Evolutionary conservation across 805 yeast genomes (phyloP), one percentile per base, ranked within the genome.

Genomic region (Jamesozyma gamospora): DNA sequence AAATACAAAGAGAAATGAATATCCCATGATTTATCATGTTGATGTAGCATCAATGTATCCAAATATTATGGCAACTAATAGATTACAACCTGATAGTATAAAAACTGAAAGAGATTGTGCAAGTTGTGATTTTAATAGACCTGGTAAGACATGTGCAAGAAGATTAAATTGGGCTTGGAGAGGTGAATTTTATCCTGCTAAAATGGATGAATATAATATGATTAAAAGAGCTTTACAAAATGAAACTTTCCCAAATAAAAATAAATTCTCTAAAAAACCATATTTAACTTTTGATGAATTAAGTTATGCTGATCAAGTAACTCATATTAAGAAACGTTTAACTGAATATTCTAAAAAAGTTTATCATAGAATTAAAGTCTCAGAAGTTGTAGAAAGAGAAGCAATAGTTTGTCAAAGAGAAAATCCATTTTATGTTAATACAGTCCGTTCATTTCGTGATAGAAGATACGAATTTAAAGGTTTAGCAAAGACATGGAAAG

Each of bases 21-120:
- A 67, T 10, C 99, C 99, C 0, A 66, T 84, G 35, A 92, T 92
- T 46, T 92, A 94, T 53, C 99, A 92, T 56, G 95, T 94, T 28
- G 99, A 92, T 67, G 99, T 92, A 37, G 96, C 99, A 1, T 92
- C 98, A 1, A 92, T 92, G 99, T 92, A 92, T 56, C 99, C 99
- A 5, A 92, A 92, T 56, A 92, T 92, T 58, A 92, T 92, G 97
- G 86, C 95, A 6, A 83, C 97, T 0, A 92, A 92, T 63, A 76
- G 99, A 56, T 69, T 92, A 39, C 99, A 92, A 59, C 99, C 99
- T 0, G 99, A 92, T 62, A 88, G 97, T 3, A 90, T 92, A 86
- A 88, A 92, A 49, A 67, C 81, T 0, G 97, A 90, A 54, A 84
- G 84, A 50, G 95, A 87, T 53, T 94, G 98, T 64, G 97, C 98